Conservation (phyloP, 1,284 basidiomycete species). For the Sparassis latifolia region DNA sequence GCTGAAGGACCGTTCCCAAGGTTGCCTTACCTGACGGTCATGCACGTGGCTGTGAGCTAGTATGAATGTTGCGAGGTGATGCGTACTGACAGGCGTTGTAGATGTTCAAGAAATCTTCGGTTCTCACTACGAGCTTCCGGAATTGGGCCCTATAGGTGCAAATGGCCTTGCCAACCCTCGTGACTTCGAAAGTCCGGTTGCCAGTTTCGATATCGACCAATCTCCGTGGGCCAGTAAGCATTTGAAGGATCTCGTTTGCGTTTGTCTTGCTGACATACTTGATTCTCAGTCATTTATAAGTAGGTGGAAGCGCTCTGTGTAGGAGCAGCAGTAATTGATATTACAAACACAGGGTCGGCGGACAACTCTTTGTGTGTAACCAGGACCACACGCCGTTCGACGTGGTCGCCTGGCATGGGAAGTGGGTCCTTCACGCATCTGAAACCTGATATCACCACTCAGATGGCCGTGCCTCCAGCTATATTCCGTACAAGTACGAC, state of each 20-base stretch:
- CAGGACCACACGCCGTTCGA: slow-evolving; percentile 68
- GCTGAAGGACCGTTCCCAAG: not conserved
- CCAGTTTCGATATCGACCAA: slow-evolving; percentile 55
- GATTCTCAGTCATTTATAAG: slow-evolving; percentile 38
- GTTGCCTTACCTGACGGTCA: not conserved
- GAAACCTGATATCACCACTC: not conserved
- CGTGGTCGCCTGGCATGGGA: slow-evolving; percentile 65
- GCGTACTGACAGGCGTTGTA: not conserved
- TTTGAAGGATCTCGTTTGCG: slow-evolving; percentile 1
- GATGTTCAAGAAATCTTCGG: slow-evolving; percentile 45
- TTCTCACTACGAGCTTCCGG: slow-evolving; percentile 54
- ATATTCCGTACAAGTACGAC: slow-evolving; percentile 66
- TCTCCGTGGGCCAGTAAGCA: slow-evolving; percentile 46
- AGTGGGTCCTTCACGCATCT: slow-evolving; percentile 29
- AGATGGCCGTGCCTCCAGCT: slow-evolving; percentile 31
- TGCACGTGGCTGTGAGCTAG: not conserved
- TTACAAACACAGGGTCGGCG: slow-evolving; percentile 43
- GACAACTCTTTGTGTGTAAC: slow-evolving; percentile 46
- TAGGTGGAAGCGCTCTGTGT: slow-evolving; percentile 13
- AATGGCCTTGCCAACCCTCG: slow-evolving; percentile 51
- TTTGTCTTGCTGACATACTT: not conserved
- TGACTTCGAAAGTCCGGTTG: slow-evolving; percentile 57
- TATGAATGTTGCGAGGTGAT: not conserved
- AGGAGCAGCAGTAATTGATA: no score
- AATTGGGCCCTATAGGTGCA: slow-evolving; percentile 58